phyloP scores from a whole-genome alignment of 106 monocot genomes.

The Phalaenopsis equestris region DNA sequence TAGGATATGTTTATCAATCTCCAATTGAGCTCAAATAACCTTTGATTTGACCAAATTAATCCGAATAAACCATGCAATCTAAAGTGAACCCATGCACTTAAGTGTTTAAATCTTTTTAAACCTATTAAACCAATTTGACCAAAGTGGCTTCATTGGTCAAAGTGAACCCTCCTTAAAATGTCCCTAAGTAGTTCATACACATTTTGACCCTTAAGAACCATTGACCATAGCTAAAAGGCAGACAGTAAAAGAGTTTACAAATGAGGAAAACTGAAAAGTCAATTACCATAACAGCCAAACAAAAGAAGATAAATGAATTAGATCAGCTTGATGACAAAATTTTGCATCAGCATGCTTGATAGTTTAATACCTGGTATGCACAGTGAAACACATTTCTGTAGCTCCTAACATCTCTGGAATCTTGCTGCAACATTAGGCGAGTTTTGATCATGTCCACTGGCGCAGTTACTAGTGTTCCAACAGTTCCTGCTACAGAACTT shows the following conservation, averaged over 20 bases:
- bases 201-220: too few relatives aligned
- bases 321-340: background rate
- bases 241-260: background rate
- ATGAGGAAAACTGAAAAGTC: background rate
- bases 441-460: constrained; percentile 94
- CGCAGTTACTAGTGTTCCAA: constrained; percentile 77
- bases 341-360: background rate
- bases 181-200: too few relatives aligned
- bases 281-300: background rate
- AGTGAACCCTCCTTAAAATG: too few relatives aligned
- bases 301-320: background rate
- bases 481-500: constrained; percentile 71
- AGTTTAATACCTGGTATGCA: constrained; percentile 61
- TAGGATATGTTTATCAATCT: too few relatives aligned
- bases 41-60: too few relatives aligned
- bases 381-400: constrained; percentile 82
- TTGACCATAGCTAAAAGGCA: too few relatives aligned
- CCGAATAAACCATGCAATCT: too few relatives aligned
- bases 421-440: constrained; percentile 79
- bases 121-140: too few relatives aligned
- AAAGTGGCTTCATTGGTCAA: too few relatives aligned
- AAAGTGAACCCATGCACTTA: too few relatives aligned
- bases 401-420: constrained; percentile 21
- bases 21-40: too few relatives aligned
- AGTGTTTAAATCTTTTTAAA: too few relatives aligned